phyloP scores from a whole-genome alignment of 1,284 basidiomycete genomes.

The Boletus chippewaensis region DNA sequence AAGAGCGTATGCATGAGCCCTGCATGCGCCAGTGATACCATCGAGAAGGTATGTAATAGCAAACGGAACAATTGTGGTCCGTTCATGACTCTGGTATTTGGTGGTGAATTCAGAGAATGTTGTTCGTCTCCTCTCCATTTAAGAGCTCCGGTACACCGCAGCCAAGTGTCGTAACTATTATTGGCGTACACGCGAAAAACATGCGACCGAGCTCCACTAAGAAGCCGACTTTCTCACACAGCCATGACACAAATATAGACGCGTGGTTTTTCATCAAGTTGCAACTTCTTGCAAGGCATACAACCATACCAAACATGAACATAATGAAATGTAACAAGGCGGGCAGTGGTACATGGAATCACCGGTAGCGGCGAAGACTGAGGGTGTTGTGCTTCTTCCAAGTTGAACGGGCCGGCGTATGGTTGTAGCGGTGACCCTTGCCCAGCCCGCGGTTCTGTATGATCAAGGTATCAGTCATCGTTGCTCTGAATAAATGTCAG shows the following conservation, averaged over 20 bases:
- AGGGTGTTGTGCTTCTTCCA: conserved; percentile 99
- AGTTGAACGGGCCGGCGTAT: conserved; percentile 84
- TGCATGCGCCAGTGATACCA: conserved; percentile 14
- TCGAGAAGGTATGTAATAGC: conserved; percentile 15
- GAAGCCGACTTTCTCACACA: conserved; percentile 7
- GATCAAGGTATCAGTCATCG: conserved; percentile 3
- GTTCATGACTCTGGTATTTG: conserved; percentile 17
- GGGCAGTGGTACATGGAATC: conserved; percentile 32
- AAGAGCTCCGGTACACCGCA: conserved; percentile 14
- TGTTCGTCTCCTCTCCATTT: background rate
- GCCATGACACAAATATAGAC: background rate
- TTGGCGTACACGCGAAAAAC: conserved; percentile 18
- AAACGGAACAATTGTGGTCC: conserved; percentile 3
- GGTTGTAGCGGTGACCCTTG: conserved; percentile 95
- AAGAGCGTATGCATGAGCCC: conserved; percentile 4
- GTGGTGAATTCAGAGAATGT: conserved; percentile 7
- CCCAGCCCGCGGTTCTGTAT: conserved; percentile 83
- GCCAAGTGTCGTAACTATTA: conserved; percentile 15
- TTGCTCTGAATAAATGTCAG: background rate
- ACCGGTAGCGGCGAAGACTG: conserved; percentile 96
- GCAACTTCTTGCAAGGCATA: conserved; percentile 9
- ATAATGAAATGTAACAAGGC: conserved; percentile 10
- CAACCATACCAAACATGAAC: conserved; percentile 21
- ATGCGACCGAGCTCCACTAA: conserved; percentile 9
- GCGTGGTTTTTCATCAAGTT: conserved; percentile 13